phyloP scores from a whole-genome alignment of 163 green algal species.

The Volvox carteri region DNA sequence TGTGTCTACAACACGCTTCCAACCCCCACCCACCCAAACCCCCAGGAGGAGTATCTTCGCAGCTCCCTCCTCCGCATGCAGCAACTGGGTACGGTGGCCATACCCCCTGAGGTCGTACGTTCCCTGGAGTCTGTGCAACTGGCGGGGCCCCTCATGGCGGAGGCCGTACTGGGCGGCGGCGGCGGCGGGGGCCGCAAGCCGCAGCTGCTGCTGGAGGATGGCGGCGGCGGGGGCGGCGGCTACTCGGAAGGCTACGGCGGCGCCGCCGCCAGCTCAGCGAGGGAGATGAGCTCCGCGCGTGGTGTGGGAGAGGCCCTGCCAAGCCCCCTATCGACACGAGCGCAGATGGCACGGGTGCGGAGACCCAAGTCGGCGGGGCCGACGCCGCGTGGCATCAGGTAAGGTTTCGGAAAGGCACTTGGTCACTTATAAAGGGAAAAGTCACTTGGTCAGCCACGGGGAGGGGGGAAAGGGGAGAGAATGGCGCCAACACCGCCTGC shows the following conservation, averaged over 20 bases:
- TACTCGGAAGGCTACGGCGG: too few relatives aligned
- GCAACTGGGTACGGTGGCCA: not conserved
- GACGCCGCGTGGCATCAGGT: not conserved
- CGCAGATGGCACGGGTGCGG: not conserved
- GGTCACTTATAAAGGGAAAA: too few relatives aligned
- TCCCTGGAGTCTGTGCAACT: slow-evolving; percentile 23
- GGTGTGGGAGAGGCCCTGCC: too few relatives aligned
- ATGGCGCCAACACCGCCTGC: too few relatives aligned
- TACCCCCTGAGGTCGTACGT: slow-evolving; percentile 41
- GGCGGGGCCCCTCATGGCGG: not conserved
- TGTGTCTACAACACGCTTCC: too few relatives aligned
- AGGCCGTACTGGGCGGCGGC: not conserved
- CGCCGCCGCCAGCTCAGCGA: not conserved
- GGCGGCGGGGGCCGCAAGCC: not conserved
- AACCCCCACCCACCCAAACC: too few relatives aligned
- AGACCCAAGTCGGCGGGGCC: slow-evolving; percentile 28
- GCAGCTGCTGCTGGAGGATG: slow-evolving; percentile 7
- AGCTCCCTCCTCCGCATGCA: slow-evolving; percentile 43
- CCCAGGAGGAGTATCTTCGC: slow-evolving; percentile 42
- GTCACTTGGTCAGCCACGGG: too few relatives aligned
- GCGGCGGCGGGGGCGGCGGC: not conserved
- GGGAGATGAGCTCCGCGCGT: not conserved
- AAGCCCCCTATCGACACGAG: not conserved
- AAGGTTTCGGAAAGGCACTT: too few relatives aligned
- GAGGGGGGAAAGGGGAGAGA: too few relatives aligned